phyloP scores from a whole-genome alignment of 176 grass and related monocot genomes.

The Melocanna baccifera region DNA sequence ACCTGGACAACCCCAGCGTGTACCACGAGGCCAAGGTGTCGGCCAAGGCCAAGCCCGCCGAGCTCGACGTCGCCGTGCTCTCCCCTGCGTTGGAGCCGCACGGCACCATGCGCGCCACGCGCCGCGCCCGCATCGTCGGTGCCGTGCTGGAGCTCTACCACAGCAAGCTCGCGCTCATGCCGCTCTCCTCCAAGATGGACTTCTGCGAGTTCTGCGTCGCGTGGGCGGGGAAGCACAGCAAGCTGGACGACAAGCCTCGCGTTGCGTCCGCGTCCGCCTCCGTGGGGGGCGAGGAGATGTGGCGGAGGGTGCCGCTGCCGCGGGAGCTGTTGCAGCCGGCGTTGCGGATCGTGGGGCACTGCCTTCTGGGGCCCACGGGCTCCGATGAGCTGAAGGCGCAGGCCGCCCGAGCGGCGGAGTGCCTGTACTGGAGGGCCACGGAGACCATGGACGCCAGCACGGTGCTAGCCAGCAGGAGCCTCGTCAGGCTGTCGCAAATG shows the following conservation, averaged over 20 bases:
- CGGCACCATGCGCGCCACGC: conserved; percentile 61
- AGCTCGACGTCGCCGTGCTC: conserved; percentile 43
- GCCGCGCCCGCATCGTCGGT: conserved; percentile 60
- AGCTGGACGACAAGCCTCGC: conserved; percentile 1
- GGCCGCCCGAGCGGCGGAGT: conserved; percentile 39
- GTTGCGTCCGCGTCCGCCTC: neutral
- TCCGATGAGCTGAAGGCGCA: conserved; percentile 55
- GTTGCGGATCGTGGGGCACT: conserved; percentile 63
- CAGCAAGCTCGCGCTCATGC: conserved; percentile 62
- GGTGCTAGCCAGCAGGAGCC: conserved; percentile 60
- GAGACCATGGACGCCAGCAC: conserved; percentile 50
- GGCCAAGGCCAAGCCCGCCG: conserved; percentile 29
- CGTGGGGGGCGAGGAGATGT: conserved; percentile 13
- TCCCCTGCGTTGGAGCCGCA: conserved; percentile 63
- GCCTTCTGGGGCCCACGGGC: conserved; percentile 46
- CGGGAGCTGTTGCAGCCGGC: conserved; percentile 82
- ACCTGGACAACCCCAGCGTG: conserved; percentile 51
- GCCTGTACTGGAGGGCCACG: conserved; percentile 55
- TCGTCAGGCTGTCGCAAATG: conserved; percentile 57
- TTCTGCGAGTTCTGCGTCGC: conserved; percentile 71
- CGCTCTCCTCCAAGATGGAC: conserved; percentile 61
- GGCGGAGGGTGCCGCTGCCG: conserved; percentile 52
- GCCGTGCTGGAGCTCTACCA: conserved; percentile 75
- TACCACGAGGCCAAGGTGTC: conserved; percentile 57
- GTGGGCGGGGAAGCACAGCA: conserved; percentile 45